Percentiles rank a stretch among this genome's conserved stretches.
Evolutionary conservation across 164 flowering plant genomes (phyloP).

Genomic region (Pachysandra terminalis): DNA sequence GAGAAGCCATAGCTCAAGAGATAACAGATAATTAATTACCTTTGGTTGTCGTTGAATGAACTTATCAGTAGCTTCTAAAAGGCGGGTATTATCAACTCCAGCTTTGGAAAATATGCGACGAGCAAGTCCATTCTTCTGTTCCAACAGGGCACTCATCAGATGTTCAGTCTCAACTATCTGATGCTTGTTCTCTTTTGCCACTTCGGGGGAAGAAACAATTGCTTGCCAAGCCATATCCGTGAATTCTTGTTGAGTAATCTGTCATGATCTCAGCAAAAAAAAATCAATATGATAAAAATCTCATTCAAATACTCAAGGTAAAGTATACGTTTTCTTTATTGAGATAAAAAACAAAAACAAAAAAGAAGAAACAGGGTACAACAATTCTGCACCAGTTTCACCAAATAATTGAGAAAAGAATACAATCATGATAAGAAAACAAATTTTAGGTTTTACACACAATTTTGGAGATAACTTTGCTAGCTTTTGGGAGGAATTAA

Average conservation of each 20-base stretch:
- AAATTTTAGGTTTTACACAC: too few species aligned
- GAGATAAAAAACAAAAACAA: background rate
- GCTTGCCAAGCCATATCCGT: slow-evolving; percentile 99
- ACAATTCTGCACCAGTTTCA: too few species aligned
- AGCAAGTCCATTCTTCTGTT: slow-evolving; percentile 98
- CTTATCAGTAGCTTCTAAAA: slow-evolving; percentile 86
- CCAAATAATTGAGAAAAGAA: too few species aligned
- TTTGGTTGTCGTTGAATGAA: slow-evolving; percentile 89
- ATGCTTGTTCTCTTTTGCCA: slow-evolving; percentile 91
- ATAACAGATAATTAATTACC: slow-evolving; percentile 40
- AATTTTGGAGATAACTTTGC: too few species aligned
- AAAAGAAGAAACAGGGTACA: too few species aligned
- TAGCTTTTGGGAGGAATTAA: too few species aligned
- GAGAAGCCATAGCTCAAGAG: background rate
- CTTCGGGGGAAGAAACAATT: slow-evolving; percentile 86
- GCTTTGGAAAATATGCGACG: slow-evolving; percentile 88
- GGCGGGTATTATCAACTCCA: slow-evolving; percentile 83
- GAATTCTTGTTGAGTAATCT: slow-evolving; percentile 97
- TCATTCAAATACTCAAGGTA: background rate
- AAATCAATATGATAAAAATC: background rate
- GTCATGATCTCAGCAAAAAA: slow-evolving; percentile 8
- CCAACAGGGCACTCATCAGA: slow-evolving; percentile 85
- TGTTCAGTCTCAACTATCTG: slow-evolving; percentile 99
- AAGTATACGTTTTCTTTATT: background rate
- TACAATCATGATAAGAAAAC: too few species aligned